Evolutionary conservation across 768 basidiomycete species (phyloP), one percentile per base, ranked within the genome.

Genomic region (Cystobasidium tubakii): DNA sequence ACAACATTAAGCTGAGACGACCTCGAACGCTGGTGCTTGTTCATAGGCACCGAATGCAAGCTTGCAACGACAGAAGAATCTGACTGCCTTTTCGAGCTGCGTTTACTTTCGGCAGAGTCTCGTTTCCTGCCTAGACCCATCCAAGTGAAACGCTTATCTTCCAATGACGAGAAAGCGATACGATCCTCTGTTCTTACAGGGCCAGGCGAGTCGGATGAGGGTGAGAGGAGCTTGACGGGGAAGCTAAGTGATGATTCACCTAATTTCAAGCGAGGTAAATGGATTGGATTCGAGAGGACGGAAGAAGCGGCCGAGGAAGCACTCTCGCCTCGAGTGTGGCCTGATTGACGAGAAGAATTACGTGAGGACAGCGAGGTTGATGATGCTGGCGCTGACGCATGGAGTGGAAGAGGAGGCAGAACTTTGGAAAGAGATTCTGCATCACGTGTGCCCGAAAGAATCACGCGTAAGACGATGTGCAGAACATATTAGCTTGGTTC

Each of bases 351-450:
- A n/a, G 63, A 27, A 2, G 31, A 39, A 27, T 2, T 23, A 19
- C 27, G 57, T 29, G 57, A 29, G 23, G 57, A 60, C 2, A 34
- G 23, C 3, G 57, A 60, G 6, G 57, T 29, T 31, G 57, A 60
- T 29, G 57, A 60, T 15, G 57, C 29, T 60, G 57, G 57, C 7
- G 57, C 57, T 60, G 39, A 50, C 1, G 66, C 66, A 39, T 71
- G 27, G 25, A 39, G 31, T 23, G 69, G 69, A 10, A 71, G 25
- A 25, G 55, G 50, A 33, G 69, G 54, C 12, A 60, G 54, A 15
- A 36, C 69, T 60, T 71, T 71, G 4, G 34, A 19, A 6, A 71
- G 12, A 3, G 69, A 71, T 25, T 60, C 55, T 71, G 54, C n/a
- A 23, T 44, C 25, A 36, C 33, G 39, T 36, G 36, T 29, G 7